These are phyloP conservation scores for Annulohypoxylon maeteangense DNA, from an alignment of 495 filamentous ascomycete species.

Conservation along the genomic window DNA sequence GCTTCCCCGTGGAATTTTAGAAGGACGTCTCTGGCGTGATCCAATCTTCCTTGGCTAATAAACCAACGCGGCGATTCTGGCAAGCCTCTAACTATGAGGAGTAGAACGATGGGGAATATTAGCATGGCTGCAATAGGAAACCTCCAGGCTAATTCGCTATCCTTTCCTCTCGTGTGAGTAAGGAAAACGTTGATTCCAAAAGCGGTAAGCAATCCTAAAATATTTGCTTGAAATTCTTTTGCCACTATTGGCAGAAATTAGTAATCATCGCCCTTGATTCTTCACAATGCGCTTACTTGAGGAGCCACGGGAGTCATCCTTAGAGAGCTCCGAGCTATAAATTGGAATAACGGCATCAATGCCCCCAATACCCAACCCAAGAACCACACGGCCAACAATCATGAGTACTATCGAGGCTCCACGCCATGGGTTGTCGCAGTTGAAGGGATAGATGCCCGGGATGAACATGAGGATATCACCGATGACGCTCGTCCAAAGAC, in stretches of 20 bases:
- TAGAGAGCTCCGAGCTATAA: conserved; percentile 64
- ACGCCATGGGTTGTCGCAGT: conserved; percentile 38
- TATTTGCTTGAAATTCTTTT: conserved; percentile 69
- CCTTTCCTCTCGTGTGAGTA: conserved; percentile 51
- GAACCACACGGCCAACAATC: conserved; percentile 62
- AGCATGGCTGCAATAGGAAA: conserved; percentile 68
- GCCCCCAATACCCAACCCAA: conserved; percentile 68
- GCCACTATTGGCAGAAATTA: conserved; percentile 50
- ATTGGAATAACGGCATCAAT: conserved; percentile 67
- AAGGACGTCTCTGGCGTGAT: conserved; percentile 58
- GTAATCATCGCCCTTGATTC: neutral
- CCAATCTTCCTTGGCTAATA: conserved; percentile 54
- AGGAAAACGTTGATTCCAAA: conserved; percentile 58
- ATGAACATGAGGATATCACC: conserved; percentile 68
- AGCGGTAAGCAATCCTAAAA: conserved; percentile 66
- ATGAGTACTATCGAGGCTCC: conserved; percentile 59
- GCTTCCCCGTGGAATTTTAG: conserved; percentile 58
- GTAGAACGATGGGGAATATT: conserved; percentile 61
- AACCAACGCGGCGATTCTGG: conserved; percentile 67
- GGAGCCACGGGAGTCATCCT: conserved; percentile 60
- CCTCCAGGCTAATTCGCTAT: conserved; percentile 62
- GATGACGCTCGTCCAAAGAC: conserved; percentile 58
- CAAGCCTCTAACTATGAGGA: conserved; percentile 58
- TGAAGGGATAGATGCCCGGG: conserved; percentile 55
- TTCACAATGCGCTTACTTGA: conserved; percentile 44